These are phyloP conservation scores for Petasospora fabianii DNA, from an alignment of 1,139 yeast species.

Conservation along the genomic window DNA sequence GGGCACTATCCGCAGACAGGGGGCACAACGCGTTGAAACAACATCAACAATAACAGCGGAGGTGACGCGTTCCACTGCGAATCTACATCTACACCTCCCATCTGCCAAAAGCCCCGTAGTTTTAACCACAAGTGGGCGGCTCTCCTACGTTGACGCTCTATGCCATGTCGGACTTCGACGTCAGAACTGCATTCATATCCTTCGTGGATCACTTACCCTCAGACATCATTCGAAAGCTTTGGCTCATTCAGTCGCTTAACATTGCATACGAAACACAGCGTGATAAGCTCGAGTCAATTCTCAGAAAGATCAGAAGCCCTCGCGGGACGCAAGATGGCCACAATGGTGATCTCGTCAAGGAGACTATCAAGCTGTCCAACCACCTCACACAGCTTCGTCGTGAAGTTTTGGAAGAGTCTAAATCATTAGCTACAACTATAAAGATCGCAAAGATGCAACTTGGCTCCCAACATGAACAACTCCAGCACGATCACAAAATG, in stretches of 20 bases:
- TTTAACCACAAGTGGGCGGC: no score
- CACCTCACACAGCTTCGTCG: constrained; percentile 12
- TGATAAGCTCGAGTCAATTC: constrained; percentile 12
- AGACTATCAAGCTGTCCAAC: neutral
- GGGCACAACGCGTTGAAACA: no score
- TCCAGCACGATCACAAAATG: constrained; percentile 23
- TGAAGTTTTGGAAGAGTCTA: constrained; percentile 24
- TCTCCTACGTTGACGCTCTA: no score
- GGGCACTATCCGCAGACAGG: no score
- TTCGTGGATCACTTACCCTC: constrained; percentile 47
- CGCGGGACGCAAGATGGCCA: no score
- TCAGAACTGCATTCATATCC: constrained; percentile 26
- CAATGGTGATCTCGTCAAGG: neutral
- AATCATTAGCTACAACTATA: constrained; percentile 21
- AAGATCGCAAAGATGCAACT: constrained; percentile 23
- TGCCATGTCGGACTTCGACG: constrained; percentile 22
- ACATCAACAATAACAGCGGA: neutral
- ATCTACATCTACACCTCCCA: no score
- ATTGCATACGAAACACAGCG: constrained; percentile 26
- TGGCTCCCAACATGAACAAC: constrained; percentile 20
- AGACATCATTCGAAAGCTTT: constrained; percentile 43
- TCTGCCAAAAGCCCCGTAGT: no score
- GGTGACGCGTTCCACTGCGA: constrained; percentile 2
- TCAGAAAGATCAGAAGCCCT: constrained; percentile 9
- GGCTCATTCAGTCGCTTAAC: constrained; percentile 43